A percentile compares a stretch with the other conserved stretches of the same genome.
Conservation (phyloP, 371 early-diverging fungal genomes). For the Circinella minor region DNA sequence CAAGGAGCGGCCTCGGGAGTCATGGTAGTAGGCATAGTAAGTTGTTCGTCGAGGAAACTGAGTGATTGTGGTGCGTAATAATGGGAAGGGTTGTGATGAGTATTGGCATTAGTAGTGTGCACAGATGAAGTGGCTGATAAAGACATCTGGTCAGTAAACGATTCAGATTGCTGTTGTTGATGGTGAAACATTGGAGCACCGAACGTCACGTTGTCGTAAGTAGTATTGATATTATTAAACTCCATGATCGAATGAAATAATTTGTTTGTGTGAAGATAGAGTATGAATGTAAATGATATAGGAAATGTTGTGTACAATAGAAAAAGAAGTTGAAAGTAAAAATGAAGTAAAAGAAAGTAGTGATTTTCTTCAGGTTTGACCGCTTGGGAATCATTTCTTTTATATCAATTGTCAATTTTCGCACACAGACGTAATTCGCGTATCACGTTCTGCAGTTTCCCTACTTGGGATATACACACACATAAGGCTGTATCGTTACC, state of each 20-base stretch:
- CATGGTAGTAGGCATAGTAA: neutral
- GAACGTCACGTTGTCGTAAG: constrained; percentile 10
- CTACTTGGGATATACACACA: neutral
- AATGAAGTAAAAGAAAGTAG: neutral
- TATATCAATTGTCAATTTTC: constrained; percentile 16
- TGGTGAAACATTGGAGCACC: neutral
- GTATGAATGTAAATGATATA: too few relatives aligned
- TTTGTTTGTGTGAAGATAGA: too few relatives aligned
- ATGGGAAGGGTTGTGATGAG: neutral
- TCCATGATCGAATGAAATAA: too few relatives aligned
- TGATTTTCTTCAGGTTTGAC: constrained; percentile 2
- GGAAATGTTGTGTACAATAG: neutral
- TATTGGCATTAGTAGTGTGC: neutral
- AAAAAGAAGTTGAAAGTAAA: neutral
- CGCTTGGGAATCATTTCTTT: constrained; percentile 3
- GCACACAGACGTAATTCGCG: constrained; percentile 16
- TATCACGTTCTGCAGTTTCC: constrained; percentile 12
- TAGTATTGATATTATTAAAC: neutral
- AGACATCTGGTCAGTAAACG: neutral
- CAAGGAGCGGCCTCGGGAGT: neutral
- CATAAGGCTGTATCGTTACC: neutral
- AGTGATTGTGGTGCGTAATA: neutral
- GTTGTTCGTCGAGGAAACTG: neutral
- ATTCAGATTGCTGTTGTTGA: neutral
- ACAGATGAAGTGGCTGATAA: neutral